These are phyloP conservation scores for Aciculosporium take DNA, from an alignment of 2,329 filamentous ascomycete genomes.

Conservation along the genomic window DNA sequence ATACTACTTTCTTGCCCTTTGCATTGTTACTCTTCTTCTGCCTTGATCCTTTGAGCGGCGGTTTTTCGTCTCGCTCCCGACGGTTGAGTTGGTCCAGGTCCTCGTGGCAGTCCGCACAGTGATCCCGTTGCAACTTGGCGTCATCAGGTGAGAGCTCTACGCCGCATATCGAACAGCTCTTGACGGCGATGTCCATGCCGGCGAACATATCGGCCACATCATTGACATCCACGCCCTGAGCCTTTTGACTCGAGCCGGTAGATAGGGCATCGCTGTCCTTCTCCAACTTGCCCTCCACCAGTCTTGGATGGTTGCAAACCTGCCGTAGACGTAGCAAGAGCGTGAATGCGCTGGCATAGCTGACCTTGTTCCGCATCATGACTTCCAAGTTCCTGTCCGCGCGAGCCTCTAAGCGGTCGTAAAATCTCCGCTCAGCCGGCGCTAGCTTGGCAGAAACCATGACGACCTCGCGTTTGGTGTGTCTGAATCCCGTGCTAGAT, in stretches of 20 bases:
- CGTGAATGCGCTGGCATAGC: constrained; percentile 88
- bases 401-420: constrained; percentile 66
- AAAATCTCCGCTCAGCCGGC: constrained; percentile 69
- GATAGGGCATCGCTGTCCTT: constrained; percentile 77
- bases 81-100: constrained; percentile 54
- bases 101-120: constrained; percentile 59
- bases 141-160: constrained; percentile 43
- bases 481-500: constrained; percentile 62
- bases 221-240: constrained; percentile 55
- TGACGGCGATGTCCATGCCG: constrained; percentile 62
- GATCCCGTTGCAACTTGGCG: constrained; percentile 25
- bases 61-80: constrained; percentile 25
- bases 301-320: constrained; percentile 83
- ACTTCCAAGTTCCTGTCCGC: constrained; percentile 75
- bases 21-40: constrained; percentile 13
- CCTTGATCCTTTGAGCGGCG: constrained; percentile 24
- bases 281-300: constrained; percentile 72
- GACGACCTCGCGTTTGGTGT: constrained; percentile 80
- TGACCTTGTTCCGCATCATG: constrained; percentile 75
- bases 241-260: constrained; percentile 42
- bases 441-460: constrained; percentile 67
- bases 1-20: constrained; percentile 18
- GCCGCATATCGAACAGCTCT: constrained; percentile 75
- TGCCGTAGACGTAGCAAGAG: constrained; percentile 82
- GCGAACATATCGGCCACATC: constrained; percentile 76